Evolutionary conservation across 768 basidiomycete species (phyloP).

Genomic region (Suillus variegatus): DNA sequence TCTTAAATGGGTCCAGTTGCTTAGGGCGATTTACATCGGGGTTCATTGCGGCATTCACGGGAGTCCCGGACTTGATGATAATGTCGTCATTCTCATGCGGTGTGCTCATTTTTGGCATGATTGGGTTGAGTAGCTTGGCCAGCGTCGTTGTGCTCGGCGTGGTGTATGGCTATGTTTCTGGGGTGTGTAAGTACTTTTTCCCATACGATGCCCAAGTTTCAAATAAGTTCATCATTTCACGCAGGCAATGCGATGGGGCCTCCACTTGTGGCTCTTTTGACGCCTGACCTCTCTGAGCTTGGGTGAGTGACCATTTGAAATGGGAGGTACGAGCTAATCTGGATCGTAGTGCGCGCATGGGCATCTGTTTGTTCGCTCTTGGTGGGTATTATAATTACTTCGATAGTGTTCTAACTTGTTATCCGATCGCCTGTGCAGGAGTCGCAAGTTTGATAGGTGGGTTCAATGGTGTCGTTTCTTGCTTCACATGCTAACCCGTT

Average conservation of each 20-base stretch:
- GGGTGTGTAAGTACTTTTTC: constrained; percentile 34
- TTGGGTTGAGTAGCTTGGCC: constrained; percentile 39
- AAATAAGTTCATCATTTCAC: too few relatives aligned
- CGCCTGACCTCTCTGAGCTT: too few relatives aligned
- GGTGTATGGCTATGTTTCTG: constrained; percentile 51
- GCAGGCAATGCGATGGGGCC: too few relatives aligned
- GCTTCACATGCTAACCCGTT: constrained; percentile 21
- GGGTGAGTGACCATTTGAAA: not conserved
- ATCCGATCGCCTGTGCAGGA: constrained; percentile 12
- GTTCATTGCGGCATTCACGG: constrained; percentile 42
- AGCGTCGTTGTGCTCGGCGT: constrained; percentile 44
- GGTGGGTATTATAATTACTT: constrained; percentile 24
- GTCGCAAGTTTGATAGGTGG: constrained; percentile 24
- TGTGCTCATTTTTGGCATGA: constrained; percentile 45
- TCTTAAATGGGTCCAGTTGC: constrained; percentile 52
- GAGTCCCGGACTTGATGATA: constrained; percentile 42
- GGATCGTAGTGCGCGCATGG: constrained; percentile 36
- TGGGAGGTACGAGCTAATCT: not conserved
- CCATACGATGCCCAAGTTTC: too few relatives aligned
- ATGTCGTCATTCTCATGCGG: constrained; percentile 35
- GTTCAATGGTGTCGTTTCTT: not conserved
- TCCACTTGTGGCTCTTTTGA: too few relatives aligned
- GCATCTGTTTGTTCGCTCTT: constrained; percentile 48
- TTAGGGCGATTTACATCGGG: constrained; percentile 49
- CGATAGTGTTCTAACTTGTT: too few relatives aligned